Evolutionary conservation across 345 rosid genomes (phyloP), one percentile per base, ranked within the genome.

Genomic region (Eucalyptus marginata): DNA sequence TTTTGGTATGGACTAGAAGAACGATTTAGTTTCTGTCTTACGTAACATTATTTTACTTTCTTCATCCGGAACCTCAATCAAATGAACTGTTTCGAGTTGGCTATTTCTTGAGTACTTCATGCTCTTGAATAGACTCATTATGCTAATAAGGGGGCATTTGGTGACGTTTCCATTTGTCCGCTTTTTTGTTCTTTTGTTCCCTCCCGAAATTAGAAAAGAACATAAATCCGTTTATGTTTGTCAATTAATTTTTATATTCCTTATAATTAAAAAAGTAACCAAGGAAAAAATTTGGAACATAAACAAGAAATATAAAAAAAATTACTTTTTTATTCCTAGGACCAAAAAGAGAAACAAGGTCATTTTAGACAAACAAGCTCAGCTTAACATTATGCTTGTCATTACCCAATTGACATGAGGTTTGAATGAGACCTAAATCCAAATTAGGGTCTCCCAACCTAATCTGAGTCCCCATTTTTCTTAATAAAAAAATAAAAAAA

Each of bases 221-320:
- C 4, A 52, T 0, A 17, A 52, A 51, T 51, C 0, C 0, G 0
- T 7, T 51, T 51, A 0, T 51, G 4, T 51, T 51, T 0, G 1
- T 51, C 56, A 17, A 0, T 14, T 50, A 50, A 50, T 51, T 17
- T 51, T 51, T 51, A 6, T 51, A 7, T 51, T 51, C 8, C 1
- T 8, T 0, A 17, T 0, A 51, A 51, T 17, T 16, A 0, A 51
- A 51, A 50, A 51, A 51, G 4, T 6, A 51, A 51, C 2, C 0
- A 51, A 8, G 22, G 18, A 16, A 51, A 16, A 51, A 16, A 16
- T 17, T 17, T 51, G 8, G 8, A 51, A 3, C 0, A 7, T 0
- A 7, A 51, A 51, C 0, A 51, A 51, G 2, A 51, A 51, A 3
- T 51, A 51, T 51, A 16, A 16, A 50, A 50, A 15, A 44, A 44